Conservation (phyloP, 2,329 filamentous ascomycete genomes). For the Xylaria sp. region DNA sequence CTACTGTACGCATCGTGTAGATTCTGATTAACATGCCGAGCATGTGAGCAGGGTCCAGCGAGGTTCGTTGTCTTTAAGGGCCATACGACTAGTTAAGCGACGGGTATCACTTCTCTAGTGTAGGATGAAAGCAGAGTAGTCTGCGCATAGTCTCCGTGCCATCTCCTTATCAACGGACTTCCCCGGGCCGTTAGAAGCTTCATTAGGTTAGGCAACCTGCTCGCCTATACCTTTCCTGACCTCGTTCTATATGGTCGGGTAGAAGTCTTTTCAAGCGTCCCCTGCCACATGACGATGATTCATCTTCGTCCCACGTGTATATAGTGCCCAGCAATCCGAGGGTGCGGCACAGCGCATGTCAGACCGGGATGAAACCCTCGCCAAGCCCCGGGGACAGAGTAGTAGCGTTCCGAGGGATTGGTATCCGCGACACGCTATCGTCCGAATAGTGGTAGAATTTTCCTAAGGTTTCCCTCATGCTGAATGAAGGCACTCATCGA, state of each 20-base stretch:
- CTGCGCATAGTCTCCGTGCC: neutral
- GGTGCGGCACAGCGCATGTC: conserved; percentile 25
- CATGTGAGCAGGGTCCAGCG: neutral
- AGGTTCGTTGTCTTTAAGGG: conserved; percentile 1
- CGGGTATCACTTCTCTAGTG: conserved; percentile 5
- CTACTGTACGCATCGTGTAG: conserved; percentile 3
- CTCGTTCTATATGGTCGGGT: neutral
- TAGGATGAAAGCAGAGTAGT: neutral
- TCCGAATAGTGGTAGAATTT: neutral
- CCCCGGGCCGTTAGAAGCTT: neutral
- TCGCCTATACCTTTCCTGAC: neutral
- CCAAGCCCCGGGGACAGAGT: conserved; percentile 1
- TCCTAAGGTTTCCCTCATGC: neutral
- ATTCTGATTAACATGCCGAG: neutral
- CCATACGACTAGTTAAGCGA: conserved; percentile 8
- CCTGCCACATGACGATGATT: conserved; percentile 14
- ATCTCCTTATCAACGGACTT: neutral
- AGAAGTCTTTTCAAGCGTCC: neutral
- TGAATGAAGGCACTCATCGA: neutral
- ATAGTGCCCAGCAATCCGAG: conserved; percentile 19
- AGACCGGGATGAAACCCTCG: conserved; percentile 30
- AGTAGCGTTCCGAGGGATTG: conserved; percentile 28
- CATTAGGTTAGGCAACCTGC: neutral
- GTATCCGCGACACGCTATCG: conserved; percentile 9
- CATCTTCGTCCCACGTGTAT: conserved; percentile 15